Percentiles rank a stretch among this genome's conserved stretches.
Conservation (phyloP, 257 asterid genomes). For the Oldenlandia corymbosa region DNA sequence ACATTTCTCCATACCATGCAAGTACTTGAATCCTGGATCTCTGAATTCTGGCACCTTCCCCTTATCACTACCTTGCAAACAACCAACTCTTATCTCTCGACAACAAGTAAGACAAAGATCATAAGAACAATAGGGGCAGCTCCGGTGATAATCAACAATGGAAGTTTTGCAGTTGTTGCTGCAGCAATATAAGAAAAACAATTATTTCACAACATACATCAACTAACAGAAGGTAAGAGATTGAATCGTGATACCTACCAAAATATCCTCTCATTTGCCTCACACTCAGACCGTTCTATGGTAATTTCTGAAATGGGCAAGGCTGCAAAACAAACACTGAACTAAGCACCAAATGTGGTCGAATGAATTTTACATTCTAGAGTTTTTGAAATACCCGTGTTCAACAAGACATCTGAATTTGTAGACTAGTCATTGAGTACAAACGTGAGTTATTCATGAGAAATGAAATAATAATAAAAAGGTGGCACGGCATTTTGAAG, state of each 20-base stretch:
- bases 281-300: too few relatives aligned
- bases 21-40: conserved; percentile 28
- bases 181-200: conserved; percentile 25
- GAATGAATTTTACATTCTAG: too few relatives aligned
- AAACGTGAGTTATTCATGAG: too few relatives aligned
- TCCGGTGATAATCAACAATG: conserved; percentile 61
- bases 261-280: conserved; percentile 32
- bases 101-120: conserved; percentile 79
- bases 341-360: too few relatives aligned
- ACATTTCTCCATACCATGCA: conserved; percentile 49
- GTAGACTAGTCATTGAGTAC: too few relatives aligned
- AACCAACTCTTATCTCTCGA: conserved; percentile 61
- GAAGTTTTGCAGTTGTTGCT: conserved; percentile 74
- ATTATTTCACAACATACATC: conserved; percentile 2
- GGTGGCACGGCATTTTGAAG: too few relatives aligned
- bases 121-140: conserved; percentile 62
- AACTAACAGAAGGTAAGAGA: conserved; percentile 1
- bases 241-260: conserved; percentile 37
- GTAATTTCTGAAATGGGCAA: too few relatives aligned
- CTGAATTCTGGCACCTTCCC: conserved; percentile 23
- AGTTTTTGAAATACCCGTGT: too few relatives aligned
- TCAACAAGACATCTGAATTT: too few relatives aligned
- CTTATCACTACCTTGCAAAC: conserved; percentile 34
- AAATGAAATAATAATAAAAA: too few relatives aligned
- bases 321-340: too few relatives aligned